These are phyloP conservation scores for Astragalus membranaceus DNA, from an alignment of 306 rosid species.

Conservation along the genomic window DNA sequence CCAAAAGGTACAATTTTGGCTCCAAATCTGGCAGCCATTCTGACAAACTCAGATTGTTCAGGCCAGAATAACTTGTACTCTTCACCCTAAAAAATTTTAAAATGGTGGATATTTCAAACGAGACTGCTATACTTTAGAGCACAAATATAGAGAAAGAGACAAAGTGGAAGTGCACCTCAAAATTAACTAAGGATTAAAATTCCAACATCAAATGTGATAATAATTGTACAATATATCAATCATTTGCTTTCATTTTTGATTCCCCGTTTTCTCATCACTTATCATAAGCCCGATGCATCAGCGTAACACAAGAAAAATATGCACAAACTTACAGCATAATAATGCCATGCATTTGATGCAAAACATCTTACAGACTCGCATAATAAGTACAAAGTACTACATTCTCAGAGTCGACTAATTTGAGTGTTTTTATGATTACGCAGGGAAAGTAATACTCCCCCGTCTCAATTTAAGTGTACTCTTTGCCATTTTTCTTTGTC, in stretches of 20 bases:
- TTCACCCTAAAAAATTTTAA: slow-evolving; percentile 59
- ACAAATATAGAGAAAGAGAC: neutral
- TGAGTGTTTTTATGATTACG: neutral
- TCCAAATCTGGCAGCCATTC: slow-evolving; percentile 93
- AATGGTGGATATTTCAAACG: neutral
- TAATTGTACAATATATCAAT: neutral
- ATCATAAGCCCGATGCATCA: neutral
- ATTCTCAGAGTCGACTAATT: too few relatives aligned
- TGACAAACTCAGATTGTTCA: slow-evolving; percentile 82
- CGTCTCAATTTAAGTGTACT: too few relatives aligned
- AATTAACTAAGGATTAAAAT: neutral
- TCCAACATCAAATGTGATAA: neutral
- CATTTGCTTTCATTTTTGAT: neutral
- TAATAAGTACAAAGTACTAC: too few relatives aligned
- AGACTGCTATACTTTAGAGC: slow-evolving; percentile 5
- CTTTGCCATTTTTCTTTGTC: too few relatives aligned
- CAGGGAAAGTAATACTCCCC: neutral
- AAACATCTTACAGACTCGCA: neutral
- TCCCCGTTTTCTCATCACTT: neutral
- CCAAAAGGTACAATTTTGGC: slow-evolving; percentile 92
- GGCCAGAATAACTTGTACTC: slow-evolving; percentile 91
- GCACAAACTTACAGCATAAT: too few relatives aligned
- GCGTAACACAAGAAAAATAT: too few relatives aligned
- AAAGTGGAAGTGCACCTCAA: neutral
- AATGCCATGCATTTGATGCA: neutral